Conservation (phyloP, 2,329 filamentous ascomycete genomes). For the Sclerotinia nivalis region DNA sequence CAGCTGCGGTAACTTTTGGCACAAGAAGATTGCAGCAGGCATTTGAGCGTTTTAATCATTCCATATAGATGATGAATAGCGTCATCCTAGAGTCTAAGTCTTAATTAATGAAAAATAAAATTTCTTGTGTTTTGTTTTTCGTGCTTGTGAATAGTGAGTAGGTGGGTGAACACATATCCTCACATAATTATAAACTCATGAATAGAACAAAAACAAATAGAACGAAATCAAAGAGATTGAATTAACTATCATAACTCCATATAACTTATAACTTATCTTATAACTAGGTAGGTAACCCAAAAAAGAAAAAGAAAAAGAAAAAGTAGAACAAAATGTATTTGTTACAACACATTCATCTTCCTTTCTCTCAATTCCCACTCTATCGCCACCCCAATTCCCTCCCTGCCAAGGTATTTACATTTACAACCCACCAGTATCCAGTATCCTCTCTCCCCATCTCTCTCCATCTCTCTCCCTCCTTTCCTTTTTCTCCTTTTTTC, state of each 20-base stretch:
- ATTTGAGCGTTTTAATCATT: constrained; percentile 25
- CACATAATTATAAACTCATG: background rate
- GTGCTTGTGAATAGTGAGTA: background rate
- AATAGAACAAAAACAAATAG: no score
- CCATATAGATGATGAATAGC: constrained; percentile 15
- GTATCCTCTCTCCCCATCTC: no score
- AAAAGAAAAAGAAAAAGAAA: background rate
- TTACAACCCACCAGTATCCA: no score
- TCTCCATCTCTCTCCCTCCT: no score
- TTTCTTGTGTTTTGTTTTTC: background rate
- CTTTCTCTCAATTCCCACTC: no score
- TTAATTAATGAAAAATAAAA: constrained; percentile 22
- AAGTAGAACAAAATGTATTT: background rate
- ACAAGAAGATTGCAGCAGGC: constrained; percentile 21
- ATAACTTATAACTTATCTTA: background rate
- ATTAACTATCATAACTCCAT: background rate
- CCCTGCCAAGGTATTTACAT: no score
- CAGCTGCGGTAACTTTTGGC: constrained; percentile 16
- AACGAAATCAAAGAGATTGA: background rate
- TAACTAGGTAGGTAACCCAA: no score
- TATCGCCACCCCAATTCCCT: no score
- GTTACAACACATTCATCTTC: background rate
- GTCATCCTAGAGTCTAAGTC: constrained; percentile 22
- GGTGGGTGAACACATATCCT: background rate
- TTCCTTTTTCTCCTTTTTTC: no score